Conservation (phyloP, 2,329 filamentous ascomycete genomes). For the Paradendryphiella salina region DNA sequence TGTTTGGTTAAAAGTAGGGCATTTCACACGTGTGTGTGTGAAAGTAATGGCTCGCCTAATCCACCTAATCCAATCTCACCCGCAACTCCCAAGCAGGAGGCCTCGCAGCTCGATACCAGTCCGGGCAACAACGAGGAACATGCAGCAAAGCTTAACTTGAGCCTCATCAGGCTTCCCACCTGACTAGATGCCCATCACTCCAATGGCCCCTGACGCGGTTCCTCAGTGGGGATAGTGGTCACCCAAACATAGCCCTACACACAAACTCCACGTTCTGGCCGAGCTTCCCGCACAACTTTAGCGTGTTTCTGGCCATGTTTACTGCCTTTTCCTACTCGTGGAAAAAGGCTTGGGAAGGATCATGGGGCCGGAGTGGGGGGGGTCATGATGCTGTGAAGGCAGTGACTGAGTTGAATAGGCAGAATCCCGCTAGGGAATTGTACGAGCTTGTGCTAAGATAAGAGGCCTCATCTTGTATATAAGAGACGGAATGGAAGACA, state of each 20-base stretch:
- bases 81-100: constrained; percentile 1
- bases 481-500: constrained; percentile 5
- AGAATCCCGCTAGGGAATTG: constrained; percentile 2
- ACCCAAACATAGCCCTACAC: constrained; percentile 20
- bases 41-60: constrained; percentile 15
- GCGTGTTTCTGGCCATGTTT: constrained; percentile 5
- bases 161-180: constrained; percentile 18
- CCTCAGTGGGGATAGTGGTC: constrained; percentile 2
- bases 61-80: constrained; percentile 1
- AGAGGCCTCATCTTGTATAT: constrained; percentile 15
- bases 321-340: constrained; percentile 14
- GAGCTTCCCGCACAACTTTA: constrained; percentile 13
- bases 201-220: constrained; percentile 8
- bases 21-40: neutral
- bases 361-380: constrained; percentile 16
- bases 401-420: constrained; percentile 9
- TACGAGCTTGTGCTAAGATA: constrained; percentile 13
- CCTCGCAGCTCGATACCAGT: constrained; percentile 18
- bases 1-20: constrained; percentile 1
- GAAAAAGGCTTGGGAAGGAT: constrained; percentile 7
- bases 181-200: constrained; percentile 8
- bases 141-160: constrained; percentile 20
- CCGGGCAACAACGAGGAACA: constrained; percentile 11
- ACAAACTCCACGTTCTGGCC: constrained; percentile 14
- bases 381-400: constrained; percentile 13